Conservation (phyloP, 2,329 filamentous ascomycete species). For the Hypomyces rosellus region DNA sequence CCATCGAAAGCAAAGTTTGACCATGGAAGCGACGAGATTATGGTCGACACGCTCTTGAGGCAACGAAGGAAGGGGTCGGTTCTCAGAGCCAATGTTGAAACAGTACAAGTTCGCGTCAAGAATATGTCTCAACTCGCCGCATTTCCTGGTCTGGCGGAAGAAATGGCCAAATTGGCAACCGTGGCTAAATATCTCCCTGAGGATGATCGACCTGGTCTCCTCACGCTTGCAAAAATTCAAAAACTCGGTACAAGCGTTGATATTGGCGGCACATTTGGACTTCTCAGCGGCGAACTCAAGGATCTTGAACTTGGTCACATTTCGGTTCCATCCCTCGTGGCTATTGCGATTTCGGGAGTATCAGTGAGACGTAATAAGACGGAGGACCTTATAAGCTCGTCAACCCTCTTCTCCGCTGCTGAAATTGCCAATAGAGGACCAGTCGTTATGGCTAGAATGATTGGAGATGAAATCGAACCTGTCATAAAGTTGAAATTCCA, state of each 20-base stretch:
- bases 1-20: conserved; percentile 86
- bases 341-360: conserved; percentile 63
- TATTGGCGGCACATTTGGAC: conserved; percentile 63
- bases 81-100: conserved; percentile 61
- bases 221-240: conserved; percentile 65
- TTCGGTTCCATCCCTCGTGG: conserved; percentile 73
- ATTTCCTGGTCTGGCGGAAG: conserved; percentile 66
- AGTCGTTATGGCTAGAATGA: conserved; percentile 80
- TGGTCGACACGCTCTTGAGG: conserved; percentile 82
- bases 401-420: conserved; percentile 20
- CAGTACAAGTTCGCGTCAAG: conserved; percentile 55
- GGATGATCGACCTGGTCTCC: conserved; percentile 83
- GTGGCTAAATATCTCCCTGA: conserved; percentile 94
- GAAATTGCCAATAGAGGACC: conserved; percentile 23
- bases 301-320: conserved; percentile 74
- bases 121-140: conserved; percentile 60
- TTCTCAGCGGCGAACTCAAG: conserved; percentile 49
- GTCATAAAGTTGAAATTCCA: conserved; percentile 81
- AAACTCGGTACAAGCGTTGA: conserved; percentile 56
- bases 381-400: conserved; percentile 65
- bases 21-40: conserved; percentile 83
- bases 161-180: conserved; percentile 74
- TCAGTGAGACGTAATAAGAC: conserved; percentile 56
- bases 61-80: conserved; percentile 84
- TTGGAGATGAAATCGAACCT: conserved; percentile 91